Evolutionary conservation across 2,329 filamentous ascomycete species (phyloP).

Genomic region (Fusarium staphyleae): DNA sequence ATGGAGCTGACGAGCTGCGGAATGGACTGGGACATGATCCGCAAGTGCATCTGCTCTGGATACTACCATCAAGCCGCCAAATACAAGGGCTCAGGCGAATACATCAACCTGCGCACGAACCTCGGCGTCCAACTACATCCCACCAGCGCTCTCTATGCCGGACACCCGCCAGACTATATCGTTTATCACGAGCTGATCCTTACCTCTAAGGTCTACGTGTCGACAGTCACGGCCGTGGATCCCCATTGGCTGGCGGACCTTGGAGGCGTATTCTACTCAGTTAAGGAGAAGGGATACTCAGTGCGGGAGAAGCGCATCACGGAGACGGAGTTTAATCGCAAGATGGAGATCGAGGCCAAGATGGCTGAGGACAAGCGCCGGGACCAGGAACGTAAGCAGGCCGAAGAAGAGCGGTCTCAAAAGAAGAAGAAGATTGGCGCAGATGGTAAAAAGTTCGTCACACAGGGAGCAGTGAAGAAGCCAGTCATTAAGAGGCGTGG

Average conservation of each 20-base stretch:
- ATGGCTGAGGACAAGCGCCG: conserved; percentile 85
- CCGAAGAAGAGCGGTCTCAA: conserved; percentile 55
- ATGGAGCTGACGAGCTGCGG: conserved; percentile 89
- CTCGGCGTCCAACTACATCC: conserved; percentile 95
- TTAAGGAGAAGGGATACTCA: conserved; percentile 98
- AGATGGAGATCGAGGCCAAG: conserved; percentile 90
- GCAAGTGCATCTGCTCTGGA: conserved; percentile 95
- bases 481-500: conserved; percentile 64
- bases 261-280: conserved; percentile 94
- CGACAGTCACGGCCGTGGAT: conserved; percentile 93
- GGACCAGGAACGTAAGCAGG: conserved; percentile 64
- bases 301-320: conserved; percentile 84
- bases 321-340: conserved; percentile 89
- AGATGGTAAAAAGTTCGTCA: conserved; percentile 63
- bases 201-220: conserved; percentile 98
- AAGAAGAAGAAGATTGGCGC: conserved; percentile 51
- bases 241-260: conserved; percentile 97
- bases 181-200: conserved; percentile 98
- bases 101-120: conserved; percentile 93
- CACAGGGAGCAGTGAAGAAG: conserved; percentile 68
- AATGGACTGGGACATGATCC: conserved; percentile 95
- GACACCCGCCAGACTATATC: conserved; percentile 95
- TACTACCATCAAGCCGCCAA: conserved; percentile 98
- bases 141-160: conserved; percentile 91
- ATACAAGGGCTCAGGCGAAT: conserved; percentile 95